These are phyloP conservation scores for Acanthamoeba quina DNA, from an alignment of 208 protist species.

Conservation along the genomic window DNA sequence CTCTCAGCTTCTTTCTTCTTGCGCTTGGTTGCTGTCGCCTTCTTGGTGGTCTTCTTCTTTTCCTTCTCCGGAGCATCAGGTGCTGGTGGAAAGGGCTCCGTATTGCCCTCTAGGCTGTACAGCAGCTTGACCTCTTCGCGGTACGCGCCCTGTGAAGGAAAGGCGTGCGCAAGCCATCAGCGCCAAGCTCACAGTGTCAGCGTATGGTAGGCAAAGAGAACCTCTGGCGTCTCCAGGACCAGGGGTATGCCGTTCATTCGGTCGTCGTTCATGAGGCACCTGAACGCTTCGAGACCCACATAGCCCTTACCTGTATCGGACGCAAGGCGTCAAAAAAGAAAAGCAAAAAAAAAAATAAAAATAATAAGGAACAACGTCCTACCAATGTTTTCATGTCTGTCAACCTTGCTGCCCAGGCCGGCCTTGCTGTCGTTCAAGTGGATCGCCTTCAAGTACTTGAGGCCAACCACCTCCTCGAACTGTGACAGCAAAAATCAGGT, in stretches of 20 bases:
- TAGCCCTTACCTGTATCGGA: slow-evolving; percentile 74
- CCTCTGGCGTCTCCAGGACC: slow-evolving; percentile 79
- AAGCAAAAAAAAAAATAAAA: too few species aligned
- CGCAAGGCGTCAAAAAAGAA: too few species aligned
- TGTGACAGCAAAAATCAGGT: slow-evolving; percentile 49
- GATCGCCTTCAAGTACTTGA: slow-evolving; percentile 82
- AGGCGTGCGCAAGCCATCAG: neutral
- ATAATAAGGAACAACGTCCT: too few species aligned
- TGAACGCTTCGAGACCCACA: slow-evolving; percentile 74
- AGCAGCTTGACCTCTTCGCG: slow-evolving; percentile 53
- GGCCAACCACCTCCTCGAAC: slow-evolving; percentile 83
- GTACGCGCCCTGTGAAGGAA: neutral
- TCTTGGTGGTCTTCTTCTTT: neutral
- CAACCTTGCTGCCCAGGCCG: slow-evolving; percentile 28
- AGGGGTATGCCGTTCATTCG: slow-evolving; percentile 79
- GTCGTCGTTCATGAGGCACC: slow-evolving; percentile 79
- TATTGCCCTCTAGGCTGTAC: slow-evolving; percentile 1
- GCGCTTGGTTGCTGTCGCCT: neutral
- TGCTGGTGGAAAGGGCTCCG: slow-evolving; percentile 8
- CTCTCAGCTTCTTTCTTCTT: neutral
- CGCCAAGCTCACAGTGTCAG: neutral
- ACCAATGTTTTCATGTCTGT: slow-evolving; percentile 78
- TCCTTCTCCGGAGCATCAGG: slow-evolving; percentile 12
- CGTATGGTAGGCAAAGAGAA: neutral
- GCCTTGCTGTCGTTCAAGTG: slow-evolving; percentile 84